phyloP scores from a whole-genome alignment of 176 grass and related monocot genomes.

The Lolium perenne region DNA sequence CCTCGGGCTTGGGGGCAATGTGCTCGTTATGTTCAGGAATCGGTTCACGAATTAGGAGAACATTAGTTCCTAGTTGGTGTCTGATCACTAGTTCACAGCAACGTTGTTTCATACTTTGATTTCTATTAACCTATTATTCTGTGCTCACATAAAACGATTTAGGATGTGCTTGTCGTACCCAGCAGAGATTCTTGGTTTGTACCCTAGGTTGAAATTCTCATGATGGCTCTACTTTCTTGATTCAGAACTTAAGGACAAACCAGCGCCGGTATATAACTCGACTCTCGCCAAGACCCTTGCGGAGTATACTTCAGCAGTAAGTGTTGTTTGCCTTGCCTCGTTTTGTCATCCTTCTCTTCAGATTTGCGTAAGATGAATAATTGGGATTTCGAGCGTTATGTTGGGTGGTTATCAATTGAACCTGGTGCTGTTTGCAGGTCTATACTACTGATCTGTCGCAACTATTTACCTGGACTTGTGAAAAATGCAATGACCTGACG shows the following conservation, averaged over 20 bases:
- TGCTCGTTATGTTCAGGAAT: background rate
- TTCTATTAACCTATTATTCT: background rate
- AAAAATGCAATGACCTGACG: slow-evolving; percentile 78
- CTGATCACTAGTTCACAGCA: background rate
- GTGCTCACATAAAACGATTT: background rate
- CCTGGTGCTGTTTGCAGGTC: slow-evolving; percentile 51
- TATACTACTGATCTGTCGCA: slow-evolving; percentile 74
- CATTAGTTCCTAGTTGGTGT: background rate
- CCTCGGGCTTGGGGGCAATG: slow-evolving; percentile 1
- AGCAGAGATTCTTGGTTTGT: background rate
- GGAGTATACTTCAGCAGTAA: slow-evolving; percentile 93
- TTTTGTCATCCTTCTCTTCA: background rate
- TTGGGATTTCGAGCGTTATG: background rate
- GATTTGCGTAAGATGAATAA: background rate
- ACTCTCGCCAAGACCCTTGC: slow-evolving; percentile 71
- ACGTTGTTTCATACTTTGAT: background rate
- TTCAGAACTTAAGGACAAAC: slow-evolving; percentile 65
- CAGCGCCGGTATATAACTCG: slow-evolving; percentile 52
- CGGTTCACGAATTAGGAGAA: background rate
- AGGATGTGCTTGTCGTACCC: background rate
- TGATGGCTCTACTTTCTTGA: background rate
- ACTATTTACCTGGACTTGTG: slow-evolving; percentile 90
- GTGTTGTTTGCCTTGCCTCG: slow-evolving; percentile 21
- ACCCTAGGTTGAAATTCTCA: slow-evolving; percentile 2
- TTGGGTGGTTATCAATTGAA: background rate